Evolutionary conservation across 2,329 filamentous ascomycete genomes (phyloP).

Genomic region (Aspergillus sp.): DNA sequence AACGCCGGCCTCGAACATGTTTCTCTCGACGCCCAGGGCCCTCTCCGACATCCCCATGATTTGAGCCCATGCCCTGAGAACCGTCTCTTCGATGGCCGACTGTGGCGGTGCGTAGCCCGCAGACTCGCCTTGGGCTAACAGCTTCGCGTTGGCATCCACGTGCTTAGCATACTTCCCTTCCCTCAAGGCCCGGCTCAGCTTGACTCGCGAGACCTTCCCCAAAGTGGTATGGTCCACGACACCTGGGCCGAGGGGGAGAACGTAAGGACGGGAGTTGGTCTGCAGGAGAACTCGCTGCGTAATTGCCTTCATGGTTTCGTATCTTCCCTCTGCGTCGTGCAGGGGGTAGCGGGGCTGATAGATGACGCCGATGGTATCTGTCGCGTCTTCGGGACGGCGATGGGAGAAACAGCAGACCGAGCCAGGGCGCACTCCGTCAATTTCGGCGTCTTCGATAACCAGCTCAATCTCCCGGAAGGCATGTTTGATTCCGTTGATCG

Average conservation of each 20-base stretch:
- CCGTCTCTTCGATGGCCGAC: background rate
- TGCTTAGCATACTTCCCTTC: background rate
- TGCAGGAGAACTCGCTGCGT: background rate
- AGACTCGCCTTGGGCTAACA: background rate
- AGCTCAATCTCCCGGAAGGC: background rate
- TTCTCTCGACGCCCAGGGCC: no score
- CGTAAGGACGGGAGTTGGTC: background rate
- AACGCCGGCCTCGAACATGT: background rate
- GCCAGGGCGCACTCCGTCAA: background rate
- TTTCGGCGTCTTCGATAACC: background rate
- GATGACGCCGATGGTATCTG: background rate
- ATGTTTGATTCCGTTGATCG: conserved; percentile 54
- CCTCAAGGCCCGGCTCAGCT: background rate
- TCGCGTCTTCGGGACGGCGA: background rate
- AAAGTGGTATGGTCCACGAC: background rate
- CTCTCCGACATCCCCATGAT: no score
- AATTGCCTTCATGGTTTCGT: background rate
- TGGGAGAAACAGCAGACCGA: background rate
- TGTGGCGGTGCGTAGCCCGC: background rate
- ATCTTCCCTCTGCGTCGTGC: background rate
- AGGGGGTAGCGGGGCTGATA: background rate
- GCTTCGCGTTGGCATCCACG: background rate
- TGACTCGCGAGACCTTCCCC: background rate
- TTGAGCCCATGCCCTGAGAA: background rate
- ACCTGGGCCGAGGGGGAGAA: background rate